Evolutionary conservation across 768 basidiomycete genomes (phyloP), one percentile per base, ranked within the genome.

Genomic region (Lentinula boryana): DNA sequence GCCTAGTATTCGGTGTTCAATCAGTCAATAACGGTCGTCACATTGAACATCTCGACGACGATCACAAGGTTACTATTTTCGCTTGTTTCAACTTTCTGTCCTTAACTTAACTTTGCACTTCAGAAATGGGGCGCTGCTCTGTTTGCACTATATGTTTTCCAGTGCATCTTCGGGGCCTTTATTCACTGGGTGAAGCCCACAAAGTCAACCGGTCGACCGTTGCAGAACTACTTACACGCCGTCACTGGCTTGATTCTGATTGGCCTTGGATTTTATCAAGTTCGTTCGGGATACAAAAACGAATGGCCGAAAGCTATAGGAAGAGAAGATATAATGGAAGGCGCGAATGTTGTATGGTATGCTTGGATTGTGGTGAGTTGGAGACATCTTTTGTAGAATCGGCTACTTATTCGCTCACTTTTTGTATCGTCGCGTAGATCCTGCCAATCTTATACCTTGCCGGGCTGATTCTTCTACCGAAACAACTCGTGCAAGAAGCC

Each of bases 151-250:
- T 83, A 84, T 60, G 18, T 80, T 43, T 55, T 77, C 12, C 86
- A 87, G 69, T 74, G 76, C 62, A 63, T 63, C 2, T 68, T 85
- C 13, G 85, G 85, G 5, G 76, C 79, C 3, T 56, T 81, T 57
- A 81, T 85, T 60, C 84, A 86, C 63, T 83, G 72, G 64, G 64
- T 82, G 60, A 84, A 85, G 67, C 76, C 76, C 38, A 73, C 72
- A 18, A 62, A 69, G 40, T 56, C 66, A 5, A 64, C 63, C 0
- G 64, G 71, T 32, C 80, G 80, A 32, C 85, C 80, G 7, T 68
- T 75, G 49, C 84, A 80, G 63, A 86, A 88, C 66, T 86, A 84
- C 67, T 33, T 79, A 31, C 86, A 88, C 65, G 84, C 82, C 12
- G 60, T 82, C 13, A 58, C 85, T 1, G 86, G 85, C 0, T 65